Base-by-base conservation (phyloP, 495 filamentous ascomycete species). In the Penicillium fimorum region DNA sequence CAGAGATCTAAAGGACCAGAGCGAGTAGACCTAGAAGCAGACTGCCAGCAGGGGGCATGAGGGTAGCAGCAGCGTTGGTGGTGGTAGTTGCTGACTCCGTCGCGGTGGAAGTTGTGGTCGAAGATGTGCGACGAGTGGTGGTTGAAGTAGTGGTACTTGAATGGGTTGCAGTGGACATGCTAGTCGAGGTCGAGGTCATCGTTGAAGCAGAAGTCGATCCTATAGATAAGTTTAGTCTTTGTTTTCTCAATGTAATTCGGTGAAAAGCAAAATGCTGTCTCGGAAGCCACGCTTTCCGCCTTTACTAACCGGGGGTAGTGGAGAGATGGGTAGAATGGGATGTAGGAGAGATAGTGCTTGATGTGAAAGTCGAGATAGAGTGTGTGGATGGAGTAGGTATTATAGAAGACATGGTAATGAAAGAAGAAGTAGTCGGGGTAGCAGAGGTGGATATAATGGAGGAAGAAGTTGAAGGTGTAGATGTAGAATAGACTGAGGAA, bases 1-100 rank as follows among this genome's bases (percentile, higher is more conserved):
- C 5, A 11, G 17, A 8, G 2, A 13, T 51, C 17, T 29, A 70
- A 9, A 70, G 51, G 5, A 55, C 58, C 15, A 68, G 48, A 6
- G 65, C 65, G 9, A 58, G 49, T 12, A 70, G 49, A 11, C 64
- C 67, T 30, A 70, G 22, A 37, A 70, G 58, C 7, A 70, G 43
- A 50, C 67, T 64, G 9, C 67, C 67, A 15, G 58, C 66, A 30
- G 58, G 68, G 76, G 32, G 81, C 37, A 62, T 47, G 20, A 67
- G 51, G 11, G 54, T 12, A 5, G 58, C 61, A 43, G 60, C 66
- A 11, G 63, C 61, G 27, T 66, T 66, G 1, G 66, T 53, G 5
- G 61, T 62, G 0, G 59, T 58, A 45, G 53, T 55, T 2, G 59
- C 49, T 13, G 57, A 52, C 15, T 55, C 58, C 20, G 58, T 57